These are phyloP conservation scores for Yarrowia deformans DNA, from an alignment of 805 yeast genomes.

Conservation along the genomic window DNA sequence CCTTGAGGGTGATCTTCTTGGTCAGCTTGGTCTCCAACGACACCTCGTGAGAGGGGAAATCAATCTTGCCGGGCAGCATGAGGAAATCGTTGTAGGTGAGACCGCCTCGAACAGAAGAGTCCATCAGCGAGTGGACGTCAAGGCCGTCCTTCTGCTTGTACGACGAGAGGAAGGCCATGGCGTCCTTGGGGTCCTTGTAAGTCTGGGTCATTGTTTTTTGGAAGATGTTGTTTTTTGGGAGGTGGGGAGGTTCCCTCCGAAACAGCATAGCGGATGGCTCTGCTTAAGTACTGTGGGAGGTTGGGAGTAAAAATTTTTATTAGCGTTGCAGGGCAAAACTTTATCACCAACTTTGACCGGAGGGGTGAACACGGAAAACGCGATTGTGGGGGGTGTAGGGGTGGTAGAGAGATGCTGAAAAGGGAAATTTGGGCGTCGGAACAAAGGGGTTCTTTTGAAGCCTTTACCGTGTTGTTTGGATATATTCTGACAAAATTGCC, in stretches of 20 bases:
- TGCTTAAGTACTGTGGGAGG: neutral
- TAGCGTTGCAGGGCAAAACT: constrained; percentile 6
- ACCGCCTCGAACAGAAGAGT: constrained; percentile 90
- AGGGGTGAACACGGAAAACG: too few relatives aligned
- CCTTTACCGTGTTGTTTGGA: too few relatives aligned
- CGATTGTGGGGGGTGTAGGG: neutral
- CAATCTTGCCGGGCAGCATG: constrained; percentile 91
- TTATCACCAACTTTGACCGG: neutral
- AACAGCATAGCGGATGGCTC: neutral
- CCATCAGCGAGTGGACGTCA: constrained; percentile 82
- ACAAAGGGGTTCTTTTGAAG: too few relatives aligned
- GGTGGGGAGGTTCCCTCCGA: constrained; percentile 40
- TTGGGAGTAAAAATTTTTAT: constrained; percentile 33
- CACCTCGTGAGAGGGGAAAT: constrained; percentile 82
- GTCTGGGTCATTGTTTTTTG: constrained; percentile 25
- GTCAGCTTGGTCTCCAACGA: constrained; percentile 85
- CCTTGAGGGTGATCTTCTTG: constrained; percentile 85
- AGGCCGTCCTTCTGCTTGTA: constrained; percentile 85
- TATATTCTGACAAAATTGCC: neutral
- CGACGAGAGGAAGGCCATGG: constrained; percentile 68
- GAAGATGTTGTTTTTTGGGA: constrained; percentile 15
- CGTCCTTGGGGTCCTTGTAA: constrained; percentile 50
- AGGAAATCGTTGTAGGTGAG: constrained; percentile 96
- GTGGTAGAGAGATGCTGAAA: neutral
- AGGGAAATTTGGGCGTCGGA: neutral